Conservation (phyloP, 2,329 filamentous ascomycete species). For the Paecilomyces sp. region DNA sequence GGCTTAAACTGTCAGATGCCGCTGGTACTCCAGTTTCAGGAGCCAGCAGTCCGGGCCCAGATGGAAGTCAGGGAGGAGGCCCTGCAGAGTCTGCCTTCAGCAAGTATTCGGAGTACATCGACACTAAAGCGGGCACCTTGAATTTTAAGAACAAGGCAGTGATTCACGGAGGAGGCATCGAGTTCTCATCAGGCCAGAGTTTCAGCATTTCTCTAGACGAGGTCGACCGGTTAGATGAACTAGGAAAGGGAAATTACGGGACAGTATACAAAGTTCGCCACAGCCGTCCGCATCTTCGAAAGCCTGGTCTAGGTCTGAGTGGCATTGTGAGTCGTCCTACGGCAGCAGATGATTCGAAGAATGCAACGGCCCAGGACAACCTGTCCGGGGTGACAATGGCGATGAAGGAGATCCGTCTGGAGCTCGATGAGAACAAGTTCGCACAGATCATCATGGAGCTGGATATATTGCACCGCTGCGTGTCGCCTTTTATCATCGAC, state of each 20-base stretch:
- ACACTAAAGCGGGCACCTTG: slow-evolving; percentile 83
- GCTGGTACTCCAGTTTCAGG: slow-evolving; percentile 44
- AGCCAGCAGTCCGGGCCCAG: slow-evolving; percentile 20
- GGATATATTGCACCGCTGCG: slow-evolving; percentile 88
- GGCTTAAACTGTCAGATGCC: slow-evolving; percentile 43
- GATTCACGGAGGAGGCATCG: slow-evolving; percentile 80
- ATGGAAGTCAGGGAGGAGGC: slow-evolving; percentile 12
- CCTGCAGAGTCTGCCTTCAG: slow-evolving; percentile 47
- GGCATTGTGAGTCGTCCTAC: slow-evolving; percentile 47
- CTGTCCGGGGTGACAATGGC: slow-evolving; percentile 76
- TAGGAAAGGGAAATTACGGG: slow-evolving; percentile 97
- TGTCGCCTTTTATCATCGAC: slow-evolving; percentile 94
- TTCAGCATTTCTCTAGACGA: slow-evolving; percentile 96
- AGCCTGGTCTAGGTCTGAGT: slow-evolving; percentile 52
- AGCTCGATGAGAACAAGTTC: slow-evolving; percentile 95
- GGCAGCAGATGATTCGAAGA: slow-evolving; percentile 12
- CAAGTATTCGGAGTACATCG: slow-evolving; percentile 74
- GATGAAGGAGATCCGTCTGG: slow-evolving; percentile 96
- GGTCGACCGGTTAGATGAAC: slow-evolving; percentile 83
- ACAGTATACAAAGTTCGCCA: slow-evolving; percentile 96
- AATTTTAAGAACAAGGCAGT: slow-evolving; percentile 90
- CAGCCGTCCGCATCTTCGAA: slow-evolving; percentile 59
- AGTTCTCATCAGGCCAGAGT: slow-evolving; percentile 81
- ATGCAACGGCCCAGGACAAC: slow-evolving; percentile 13
- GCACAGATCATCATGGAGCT: slow-evolving; percentile 96